phyloP scores from a whole-genome alignment of 805 yeast genomes.

The Schwanniomyces occidentalis region DNA sequence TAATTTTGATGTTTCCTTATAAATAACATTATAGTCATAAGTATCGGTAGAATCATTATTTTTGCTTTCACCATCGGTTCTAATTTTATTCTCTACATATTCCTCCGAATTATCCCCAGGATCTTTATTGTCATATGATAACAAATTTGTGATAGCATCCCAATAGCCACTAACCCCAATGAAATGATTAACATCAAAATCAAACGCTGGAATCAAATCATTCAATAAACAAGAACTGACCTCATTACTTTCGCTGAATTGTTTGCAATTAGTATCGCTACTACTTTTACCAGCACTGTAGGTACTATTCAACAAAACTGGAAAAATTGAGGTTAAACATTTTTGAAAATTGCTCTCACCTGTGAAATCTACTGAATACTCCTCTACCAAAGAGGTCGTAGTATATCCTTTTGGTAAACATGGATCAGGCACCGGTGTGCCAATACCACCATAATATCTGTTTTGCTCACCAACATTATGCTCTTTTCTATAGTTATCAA shows the following conservation, averaged over 20 bases:
- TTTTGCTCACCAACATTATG: conserved; percentile 13
- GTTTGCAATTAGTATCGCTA: conserved; percentile 28
- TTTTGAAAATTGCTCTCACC: conserved; percentile 54
- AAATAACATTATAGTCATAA: conserved; percentile 48
- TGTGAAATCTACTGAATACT: conserved; percentile 33
- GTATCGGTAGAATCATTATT: conserved; percentile 21
- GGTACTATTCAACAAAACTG: conserved; percentile 39
- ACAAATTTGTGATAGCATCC: conserved; percentile 55
- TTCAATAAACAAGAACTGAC: conserved; percentile 51
- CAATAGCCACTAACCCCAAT: conserved; percentile 70
- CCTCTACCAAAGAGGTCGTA: conserved; percentile 21
- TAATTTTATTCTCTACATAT: conserved; percentile 1
- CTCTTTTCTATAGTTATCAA: conserved; percentile 18
- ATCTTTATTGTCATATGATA: conserved; percentile 28
- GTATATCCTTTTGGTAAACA: conserved; percentile 54
- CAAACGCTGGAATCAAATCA: conserved; percentile 56
- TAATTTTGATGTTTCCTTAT: conserved; percentile 43
- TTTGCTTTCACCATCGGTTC: conserved; percentile 12
- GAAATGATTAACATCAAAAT: conserved; percentile 55
- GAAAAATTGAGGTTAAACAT: conserved; percentile 50
- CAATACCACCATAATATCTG: conserved; percentile 13
- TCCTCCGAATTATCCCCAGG: conserved; percentile 1
- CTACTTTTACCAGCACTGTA: conserved; percentile 21
- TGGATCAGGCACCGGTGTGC: conserved; percentile 48
- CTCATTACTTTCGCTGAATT: conserved; percentile 26